phyloP scores from a whole-genome alignment of 441 rosid species.

The Erodium trifolium region DNA sequence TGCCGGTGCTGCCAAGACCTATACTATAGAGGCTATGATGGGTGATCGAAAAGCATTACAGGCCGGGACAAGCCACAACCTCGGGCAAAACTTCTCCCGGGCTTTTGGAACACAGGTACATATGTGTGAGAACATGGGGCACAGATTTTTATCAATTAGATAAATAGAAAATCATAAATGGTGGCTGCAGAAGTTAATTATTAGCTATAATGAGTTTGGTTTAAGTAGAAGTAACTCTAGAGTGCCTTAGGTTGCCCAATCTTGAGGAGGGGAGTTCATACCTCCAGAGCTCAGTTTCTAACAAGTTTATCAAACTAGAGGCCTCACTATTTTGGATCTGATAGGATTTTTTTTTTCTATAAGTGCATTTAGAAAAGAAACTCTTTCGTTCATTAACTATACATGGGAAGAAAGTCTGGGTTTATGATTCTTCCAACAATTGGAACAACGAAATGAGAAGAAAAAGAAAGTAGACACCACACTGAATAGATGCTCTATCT shows the following conservation, averaged over 20 bases:
- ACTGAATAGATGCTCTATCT: neutral
- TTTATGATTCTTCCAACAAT: neutral
- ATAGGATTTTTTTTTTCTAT: neutral
- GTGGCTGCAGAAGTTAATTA: neutral
- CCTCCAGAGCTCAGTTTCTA: neutral
- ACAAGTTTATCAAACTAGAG: neutral
- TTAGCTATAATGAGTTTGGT: neutral
- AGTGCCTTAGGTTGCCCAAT: neutral
- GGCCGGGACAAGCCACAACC: constrained; percentile 88
- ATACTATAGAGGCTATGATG: constrained; percentile 97
- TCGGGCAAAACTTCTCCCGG: constrained; percentile 78
- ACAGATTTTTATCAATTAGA: neutral
- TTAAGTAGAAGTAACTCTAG: neutral
- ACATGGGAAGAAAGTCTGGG: neutral
- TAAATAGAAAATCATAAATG: neutral
- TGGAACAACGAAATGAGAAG: neutral
- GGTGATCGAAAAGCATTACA: constrained; percentile 88
- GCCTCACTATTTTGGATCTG: neutral
- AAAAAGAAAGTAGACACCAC: neutral
- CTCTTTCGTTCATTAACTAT: neutral
- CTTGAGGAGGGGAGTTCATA: neutral
- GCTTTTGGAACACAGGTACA: constrained; percentile 75
- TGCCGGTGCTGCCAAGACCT: constrained; percentile 79
- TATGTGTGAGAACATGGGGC: neutral
- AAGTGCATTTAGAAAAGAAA: neutral